Evolutionary conservation across 163 green algal species (phyloP).

Genomic region (Scenedesmus sp.): DNA sequence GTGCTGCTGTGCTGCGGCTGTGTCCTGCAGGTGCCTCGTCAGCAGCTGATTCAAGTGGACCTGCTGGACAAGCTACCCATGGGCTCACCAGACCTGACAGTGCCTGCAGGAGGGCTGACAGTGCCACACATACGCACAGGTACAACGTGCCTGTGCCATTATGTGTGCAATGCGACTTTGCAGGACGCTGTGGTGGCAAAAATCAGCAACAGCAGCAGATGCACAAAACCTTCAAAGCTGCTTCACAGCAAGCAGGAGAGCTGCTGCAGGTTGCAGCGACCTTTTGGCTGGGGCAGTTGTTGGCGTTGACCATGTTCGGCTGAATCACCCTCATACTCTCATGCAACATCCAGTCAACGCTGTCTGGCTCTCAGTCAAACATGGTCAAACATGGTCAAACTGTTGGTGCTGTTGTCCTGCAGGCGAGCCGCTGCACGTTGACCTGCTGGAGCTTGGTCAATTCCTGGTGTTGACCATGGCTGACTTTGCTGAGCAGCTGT

Average conservation of each 20-base stretch:
- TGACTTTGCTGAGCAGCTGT: slow-evolving; percentile 61
- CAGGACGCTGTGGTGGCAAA: not conserved
- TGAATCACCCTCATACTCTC: not conserved
- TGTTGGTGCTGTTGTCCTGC: not conserved
- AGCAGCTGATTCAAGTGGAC: slow-evolving; percentile 58
- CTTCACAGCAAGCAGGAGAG: slow-evolving; percentile 14
- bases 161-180: not conserved
- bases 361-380: too few species aligned
- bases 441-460: slow-evolving; percentile 37
- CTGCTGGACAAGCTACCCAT: slow-evolving; percentile 51
- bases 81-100: slow-evolving; percentile 21
- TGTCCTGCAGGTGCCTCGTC: slow-evolving; percentile 47
- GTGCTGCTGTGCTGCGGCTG: not conserved
- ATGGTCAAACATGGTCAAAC: not conserved
- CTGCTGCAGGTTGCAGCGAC: slow-evolving; percentile 30
- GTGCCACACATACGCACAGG: slow-evolving; percentile 55
- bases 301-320: slow-evolving; percentile 59
- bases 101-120: slow-evolving; percentile 51
- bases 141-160: not conserved
- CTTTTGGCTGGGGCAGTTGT: slow-evolving; percentile 44
- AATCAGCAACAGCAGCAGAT: not conserved
- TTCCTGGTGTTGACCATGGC: slow-evolving; percentile 63
- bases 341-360: too few species aligned
- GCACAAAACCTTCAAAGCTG: not conserved
- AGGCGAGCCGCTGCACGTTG: slow-evolving; percentile 55